phyloP scores from a whole-genome alignment of 2,329 filamentous ascomycete genomes.

The Alternaria sp. region DNA sequence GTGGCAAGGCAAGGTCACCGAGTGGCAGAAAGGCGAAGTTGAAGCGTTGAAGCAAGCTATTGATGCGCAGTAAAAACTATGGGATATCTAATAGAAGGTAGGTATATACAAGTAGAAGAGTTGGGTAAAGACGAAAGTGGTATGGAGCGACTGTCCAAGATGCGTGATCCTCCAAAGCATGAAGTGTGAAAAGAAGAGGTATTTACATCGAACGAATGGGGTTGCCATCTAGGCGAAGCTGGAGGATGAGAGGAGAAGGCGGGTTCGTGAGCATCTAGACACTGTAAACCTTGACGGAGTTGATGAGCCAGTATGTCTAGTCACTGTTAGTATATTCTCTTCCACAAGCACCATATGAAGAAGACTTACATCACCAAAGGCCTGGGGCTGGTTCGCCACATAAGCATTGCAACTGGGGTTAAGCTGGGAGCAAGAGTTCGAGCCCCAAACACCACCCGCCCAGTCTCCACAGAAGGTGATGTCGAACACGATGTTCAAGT shows the following conservation, averaged over 20 bases:
- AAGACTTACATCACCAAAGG: slow-evolving; percentile 42
- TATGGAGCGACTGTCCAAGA: not conserved
- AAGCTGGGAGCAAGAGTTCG: slow-evolving; percentile 33
- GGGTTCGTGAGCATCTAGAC: slow-evolving; percentile 18
- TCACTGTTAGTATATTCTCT: slow-evolving; percentile 9
- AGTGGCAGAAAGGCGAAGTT: slow-evolving; percentile 43
- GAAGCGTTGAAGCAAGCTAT: slow-evolving; percentile 33
- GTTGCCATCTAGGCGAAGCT: not conserved
- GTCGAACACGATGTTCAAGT: slow-evolving; percentile 54
- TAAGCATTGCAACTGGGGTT: slow-evolving; percentile 47
- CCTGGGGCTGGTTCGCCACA: slow-evolving; percentile 47
- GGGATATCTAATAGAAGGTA: not conserved
- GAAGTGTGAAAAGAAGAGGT: not conserved
- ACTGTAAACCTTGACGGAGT: slow-evolving; percentile 48
- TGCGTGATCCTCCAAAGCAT: not conserved
- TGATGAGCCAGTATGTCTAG: slow-evolving; percentile 48
- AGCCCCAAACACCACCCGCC: slow-evolving; percentile 56
- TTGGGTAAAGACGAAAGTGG: not conserved
- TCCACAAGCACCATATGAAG: fast-evolving
- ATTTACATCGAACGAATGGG: not conserved
- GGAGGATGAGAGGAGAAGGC: not conserved
- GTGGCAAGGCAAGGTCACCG: slow-evolving; percentile 43
- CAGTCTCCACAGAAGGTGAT: slow-evolving; percentile 63
- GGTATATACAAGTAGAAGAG: not conserved
- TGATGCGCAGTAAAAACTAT: slow-evolving; percentile 10